A percentile compares a stretch with the other conserved stretches of the same genome.
Evolutionary conservation across 805 yeast genomes (phyloP).

Genomic region (Candida quercuum): DNA sequence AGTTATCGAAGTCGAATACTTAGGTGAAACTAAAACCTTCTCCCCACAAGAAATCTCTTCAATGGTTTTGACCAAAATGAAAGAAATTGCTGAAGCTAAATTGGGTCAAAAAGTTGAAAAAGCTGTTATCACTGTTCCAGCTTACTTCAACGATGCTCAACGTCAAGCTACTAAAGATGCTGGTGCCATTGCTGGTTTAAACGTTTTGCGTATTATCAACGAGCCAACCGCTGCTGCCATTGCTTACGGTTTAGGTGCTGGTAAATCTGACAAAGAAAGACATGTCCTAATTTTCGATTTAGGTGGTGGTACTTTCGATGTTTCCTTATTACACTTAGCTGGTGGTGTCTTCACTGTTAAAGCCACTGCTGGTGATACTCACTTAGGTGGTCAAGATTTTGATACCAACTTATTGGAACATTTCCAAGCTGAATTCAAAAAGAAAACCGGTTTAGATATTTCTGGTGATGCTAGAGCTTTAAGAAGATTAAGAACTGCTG

Average conservation of each 20-base stretch:
- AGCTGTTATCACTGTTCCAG: constrained; percentile 77
- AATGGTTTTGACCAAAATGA: constrained; percentile 78
- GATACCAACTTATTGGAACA: constrained; percentile 92
- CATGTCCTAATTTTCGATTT: constrained; percentile 90
- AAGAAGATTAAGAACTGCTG: constrained; percentile 97
- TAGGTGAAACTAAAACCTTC: constrained; percentile 63
- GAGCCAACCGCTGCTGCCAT: constrained; percentile 96
- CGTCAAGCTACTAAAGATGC: constrained; percentile 82
- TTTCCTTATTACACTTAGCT: constrained; percentile 84
- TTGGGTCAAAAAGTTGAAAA: constrained; percentile 66
- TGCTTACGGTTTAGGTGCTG: constrained; percentile 97
- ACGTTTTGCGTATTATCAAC: constrained; percentile 72
- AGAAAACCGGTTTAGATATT: constrained; percentile 91
- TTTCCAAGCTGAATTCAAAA: constrained; percentile 91
- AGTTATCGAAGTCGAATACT: constrained; percentile 63
- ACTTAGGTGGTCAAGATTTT: constrained; percentile 99
- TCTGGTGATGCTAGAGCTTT: constrained; percentile 90
- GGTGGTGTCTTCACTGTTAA: constrained; percentile 97
- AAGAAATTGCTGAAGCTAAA: constrained; percentile 74
- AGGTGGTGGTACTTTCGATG: constrained; percentile 99
- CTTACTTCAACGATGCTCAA: constrained; percentile 75
- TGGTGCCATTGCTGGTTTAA: constrained; percentile 75
- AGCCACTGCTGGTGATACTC: constrained; percentile 99
- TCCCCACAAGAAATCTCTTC: constrained; percentile 74
- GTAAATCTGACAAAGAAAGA: constrained; percentile 73